These are phyloP conservation scores for Brettanomyces bruxellensis DNA, from an alignment of 805 yeast species.

Conservation along the genomic window DNA sequence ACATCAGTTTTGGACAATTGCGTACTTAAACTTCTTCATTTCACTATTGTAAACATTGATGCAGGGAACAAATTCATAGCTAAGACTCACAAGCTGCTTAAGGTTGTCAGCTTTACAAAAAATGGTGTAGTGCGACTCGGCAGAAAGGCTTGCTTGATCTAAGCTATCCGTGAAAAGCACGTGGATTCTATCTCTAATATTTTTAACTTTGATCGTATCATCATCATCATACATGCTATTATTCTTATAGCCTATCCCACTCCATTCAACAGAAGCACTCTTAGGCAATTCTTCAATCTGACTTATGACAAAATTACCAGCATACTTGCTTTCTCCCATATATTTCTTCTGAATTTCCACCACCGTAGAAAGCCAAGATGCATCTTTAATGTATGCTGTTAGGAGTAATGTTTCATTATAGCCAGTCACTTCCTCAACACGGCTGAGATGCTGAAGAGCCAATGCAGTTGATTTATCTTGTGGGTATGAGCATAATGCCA, in stretches of 20 bases:
- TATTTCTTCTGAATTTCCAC: slow-evolving; percentile 39
- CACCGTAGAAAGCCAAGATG: slow-evolving; percentile 22
- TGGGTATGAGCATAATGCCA: slow-evolving; percentile 37
- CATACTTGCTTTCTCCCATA: slow-evolving; percentile 8
- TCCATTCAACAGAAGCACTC: slow-evolving; percentile 65
- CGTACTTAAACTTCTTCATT: neutral
- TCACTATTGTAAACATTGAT: slow-evolving; percentile 1
- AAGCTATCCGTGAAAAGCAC: slow-evolving; percentile 36
- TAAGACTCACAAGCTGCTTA: neutral
- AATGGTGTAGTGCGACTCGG: slow-evolving; percentile 13
- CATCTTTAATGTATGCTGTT: slow-evolving; percentile 46
- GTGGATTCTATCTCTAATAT: slow-evolving; percentile 24
- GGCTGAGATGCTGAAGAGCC: slow-evolving; percentile 66
- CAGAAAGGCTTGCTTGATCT: slow-evolving; percentile 26
- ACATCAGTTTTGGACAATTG: neutral
- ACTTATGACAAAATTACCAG: slow-evolving; percentile 37
- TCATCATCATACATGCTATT: slow-evolving; percentile 29
- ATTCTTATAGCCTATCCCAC: slow-evolving; percentile 46
- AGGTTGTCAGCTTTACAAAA: slow-evolving; percentile 10
- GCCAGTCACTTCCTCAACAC: slow-evolving; percentile 49
- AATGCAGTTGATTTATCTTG: slow-evolving; percentile 33
- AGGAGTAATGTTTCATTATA: slow-evolving; percentile 35
- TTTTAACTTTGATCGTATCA: neutral
- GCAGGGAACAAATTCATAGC: slow-evolving; percentile 5
- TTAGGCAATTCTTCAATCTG: slow-evolving; percentile 53